Evolutionary conservation across 768 basidiomycete species (phyloP).

Genomic region (Jaapia argillacea): DNA sequence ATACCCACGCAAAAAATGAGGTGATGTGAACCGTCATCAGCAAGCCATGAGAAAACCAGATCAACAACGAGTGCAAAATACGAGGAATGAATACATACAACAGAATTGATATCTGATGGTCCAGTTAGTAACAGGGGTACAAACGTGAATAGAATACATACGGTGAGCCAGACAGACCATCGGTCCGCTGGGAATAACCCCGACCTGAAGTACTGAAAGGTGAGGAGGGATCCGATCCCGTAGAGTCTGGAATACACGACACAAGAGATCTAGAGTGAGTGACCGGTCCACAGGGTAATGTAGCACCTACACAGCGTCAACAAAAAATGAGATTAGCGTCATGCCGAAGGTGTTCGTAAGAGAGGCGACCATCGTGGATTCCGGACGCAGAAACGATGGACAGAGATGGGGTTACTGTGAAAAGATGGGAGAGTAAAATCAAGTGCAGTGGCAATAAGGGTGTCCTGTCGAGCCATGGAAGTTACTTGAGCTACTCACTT

Average conservation of each 20-base stretch:
- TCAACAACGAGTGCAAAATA: background rate
- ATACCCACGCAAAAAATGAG: background rate
- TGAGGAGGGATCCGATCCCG: background rate
- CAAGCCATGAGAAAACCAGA: background rate
- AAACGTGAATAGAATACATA: background rate
- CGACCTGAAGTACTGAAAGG: background rate
- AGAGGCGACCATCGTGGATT: background rate
- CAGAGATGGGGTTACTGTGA: no score
- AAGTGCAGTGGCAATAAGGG: no score
- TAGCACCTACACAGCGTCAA: background rate
- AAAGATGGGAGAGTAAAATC: no score
- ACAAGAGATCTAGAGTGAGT: background rate
- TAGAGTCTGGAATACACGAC: background rate
- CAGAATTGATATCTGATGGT: no score
- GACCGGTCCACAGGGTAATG: background rate
- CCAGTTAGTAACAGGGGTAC: background rate
- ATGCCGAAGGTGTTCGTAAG: background rate
- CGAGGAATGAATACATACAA: background rate
- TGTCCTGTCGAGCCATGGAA: no score
- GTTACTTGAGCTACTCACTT: no score
- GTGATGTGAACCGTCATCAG: background rate
- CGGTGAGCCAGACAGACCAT: background rate
- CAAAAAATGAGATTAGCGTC: background rate
- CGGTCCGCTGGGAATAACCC: background rate
- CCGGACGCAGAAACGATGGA: no score